phyloP scores from a whole-genome alignment of 2,329 filamentous ascomycete genomes.

The Parasarocladium wereldwijsianum region DNA sequence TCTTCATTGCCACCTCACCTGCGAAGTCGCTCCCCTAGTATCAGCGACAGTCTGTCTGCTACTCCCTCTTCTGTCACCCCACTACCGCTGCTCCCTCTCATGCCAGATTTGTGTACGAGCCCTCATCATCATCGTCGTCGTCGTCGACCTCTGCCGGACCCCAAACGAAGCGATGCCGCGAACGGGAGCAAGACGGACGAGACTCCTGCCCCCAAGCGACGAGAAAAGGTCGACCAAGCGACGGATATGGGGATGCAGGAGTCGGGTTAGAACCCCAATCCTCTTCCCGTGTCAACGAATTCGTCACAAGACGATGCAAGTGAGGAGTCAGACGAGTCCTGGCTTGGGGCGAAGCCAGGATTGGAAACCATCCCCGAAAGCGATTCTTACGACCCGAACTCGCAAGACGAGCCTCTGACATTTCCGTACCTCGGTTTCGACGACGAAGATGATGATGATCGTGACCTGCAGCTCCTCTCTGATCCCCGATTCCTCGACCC shows the following conservation, averaged over 20 bases:
- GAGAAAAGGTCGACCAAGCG: too few relatives aligned
- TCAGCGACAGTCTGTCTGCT: slow-evolving; percentile 10
- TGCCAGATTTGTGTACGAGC: slow-evolving; percentile 1
- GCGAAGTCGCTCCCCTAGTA: slow-evolving; percentile 17
- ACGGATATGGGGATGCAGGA: too few relatives aligned
- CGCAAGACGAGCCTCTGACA: slow-evolving; percentile 18
- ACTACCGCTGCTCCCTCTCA: slow-evolving; percentile 1
- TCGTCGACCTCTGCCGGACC: neutral
- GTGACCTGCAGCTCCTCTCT: slow-evolving; percentile 37
- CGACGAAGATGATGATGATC: slow-evolving; percentile 44
- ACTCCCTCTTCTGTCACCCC: neutral
- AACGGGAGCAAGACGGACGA: too few relatives aligned
- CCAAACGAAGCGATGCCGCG: slow-evolving; percentile 4
- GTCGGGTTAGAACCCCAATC: too few relatives aligned
- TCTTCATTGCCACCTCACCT: slow-evolving; percentile 23
- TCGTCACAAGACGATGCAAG: too few relatives aligned
- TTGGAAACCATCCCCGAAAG: too few relatives aligned
- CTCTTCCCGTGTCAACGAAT: too few relatives aligned
- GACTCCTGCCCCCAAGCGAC: too few relatives aligned
- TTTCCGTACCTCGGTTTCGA: slow-evolving; percentile 26
- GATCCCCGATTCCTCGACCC: slow-evolving; percentile 53
- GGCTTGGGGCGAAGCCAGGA: too few relatives aligned
- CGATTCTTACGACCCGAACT: slow-evolving; percentile 13
- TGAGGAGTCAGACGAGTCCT: too few relatives aligned
- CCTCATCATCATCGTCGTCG: slow-evolving; percentile 4